These are phyloP conservation scores for Begonia masoniana DNA, from an alignment of 306 rosid genomes.

Conservation along the genomic window DNA sequence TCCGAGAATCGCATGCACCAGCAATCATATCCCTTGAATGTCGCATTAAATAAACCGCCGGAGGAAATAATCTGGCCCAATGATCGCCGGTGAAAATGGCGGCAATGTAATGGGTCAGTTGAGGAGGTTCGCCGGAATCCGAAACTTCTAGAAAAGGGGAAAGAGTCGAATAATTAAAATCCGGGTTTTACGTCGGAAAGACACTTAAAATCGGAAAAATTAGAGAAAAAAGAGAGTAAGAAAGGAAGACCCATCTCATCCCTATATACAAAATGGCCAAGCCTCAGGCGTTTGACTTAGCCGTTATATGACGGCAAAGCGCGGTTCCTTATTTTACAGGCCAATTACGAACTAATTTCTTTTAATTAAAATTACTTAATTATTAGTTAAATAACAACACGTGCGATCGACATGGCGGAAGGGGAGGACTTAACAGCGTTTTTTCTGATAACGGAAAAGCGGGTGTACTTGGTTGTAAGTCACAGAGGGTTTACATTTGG, in stretches of 20 bases:
- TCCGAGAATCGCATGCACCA: too few species aligned
- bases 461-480: neutral
- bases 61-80: neutral
- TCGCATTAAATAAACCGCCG: neutral
- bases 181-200: conserved; percentile 9
- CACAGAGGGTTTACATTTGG: conserved; percentile 20
- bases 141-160: neutral
- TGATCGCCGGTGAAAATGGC: too few species aligned
- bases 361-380: too few species aligned
- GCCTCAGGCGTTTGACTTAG: too few species aligned
- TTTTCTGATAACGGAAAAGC: conserved; percentile 33
- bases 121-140: neutral
- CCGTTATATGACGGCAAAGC: too few species aligned
- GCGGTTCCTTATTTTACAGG: too few species aligned
- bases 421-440: conserved; percentile 26
- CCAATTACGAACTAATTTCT: too few species aligned
- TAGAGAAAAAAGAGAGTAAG: conserved; percentile 11
- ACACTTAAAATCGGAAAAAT: neutral
- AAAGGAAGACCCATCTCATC: conserved; percentile 1
- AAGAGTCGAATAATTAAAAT: neutral
- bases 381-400: too few species aligned
- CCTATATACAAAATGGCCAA: conserved; percentile 35
- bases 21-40: conserved; percentile 5
- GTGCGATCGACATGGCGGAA: too few species aligned
- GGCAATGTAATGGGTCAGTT: neutral